These are phyloP conservation scores for Crotalaria pallida DNA, from an alignment of 306 rosid species.

Conservation along the genomic window DNA sequence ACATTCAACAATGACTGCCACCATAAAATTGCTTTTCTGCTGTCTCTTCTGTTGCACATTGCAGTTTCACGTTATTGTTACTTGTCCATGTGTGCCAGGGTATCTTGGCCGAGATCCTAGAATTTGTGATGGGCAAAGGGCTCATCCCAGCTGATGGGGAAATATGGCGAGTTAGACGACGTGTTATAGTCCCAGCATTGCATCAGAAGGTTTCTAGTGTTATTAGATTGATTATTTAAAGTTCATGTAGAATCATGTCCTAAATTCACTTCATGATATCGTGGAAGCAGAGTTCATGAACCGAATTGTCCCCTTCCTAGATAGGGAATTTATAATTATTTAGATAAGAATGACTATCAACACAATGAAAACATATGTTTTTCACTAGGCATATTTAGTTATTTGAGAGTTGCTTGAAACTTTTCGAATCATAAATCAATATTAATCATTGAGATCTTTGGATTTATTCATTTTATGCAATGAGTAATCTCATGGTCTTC, in stretches of 20 bases:
- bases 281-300: not conserved
- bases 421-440: not conserved
- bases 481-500: slow-evolving; percentile 7
- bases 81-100: slow-evolving; percentile 62
- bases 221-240: slow-evolving; percentile 15
- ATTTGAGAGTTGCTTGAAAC: not conserved
- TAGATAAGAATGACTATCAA: not conserved
- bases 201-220: slow-evolving; percentile 62
- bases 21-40: not conserved
- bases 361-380: not conserved
- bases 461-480: slow-evolving; percentile 6
- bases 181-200: slow-evolving; percentile 90
- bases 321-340: not conserved
- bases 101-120: slow-evolving; percentile 92
- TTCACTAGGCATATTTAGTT: not conserved
- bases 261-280: not conserved
- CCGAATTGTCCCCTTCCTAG: slow-evolving; percentile 7
- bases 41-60: not conserved
- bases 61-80: not conserved
- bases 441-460: slow-evolving; percentile 3
- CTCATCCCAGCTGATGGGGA: slow-evolving; percentile 99
- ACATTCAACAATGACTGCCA: not conserved
- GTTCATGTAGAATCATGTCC: slow-evolving; percentile 12
- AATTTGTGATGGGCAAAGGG: slow-evolving; percentile 97
- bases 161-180: slow-evolving; percentile 84